Evolutionary conservation across 139 green algal species (phyloP).

Genomic region (Asterochloris sp.): DNA sequence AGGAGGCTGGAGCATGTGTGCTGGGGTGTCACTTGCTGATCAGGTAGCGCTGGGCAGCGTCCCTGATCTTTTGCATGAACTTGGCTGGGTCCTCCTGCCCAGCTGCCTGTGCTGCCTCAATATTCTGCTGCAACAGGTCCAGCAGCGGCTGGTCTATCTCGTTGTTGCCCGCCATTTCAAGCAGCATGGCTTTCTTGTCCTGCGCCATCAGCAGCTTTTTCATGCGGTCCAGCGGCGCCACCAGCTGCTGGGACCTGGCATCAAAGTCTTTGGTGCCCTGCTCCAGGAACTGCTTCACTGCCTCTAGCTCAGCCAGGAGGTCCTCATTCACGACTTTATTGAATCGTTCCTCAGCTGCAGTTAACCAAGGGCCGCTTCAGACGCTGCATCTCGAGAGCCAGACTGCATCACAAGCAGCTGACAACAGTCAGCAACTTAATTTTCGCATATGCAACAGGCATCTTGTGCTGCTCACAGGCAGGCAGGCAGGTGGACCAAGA

Average conservation of each 20-base stretch:
- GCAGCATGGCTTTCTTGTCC: constrained; percentile 79
- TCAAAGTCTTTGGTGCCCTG: constrained; percentile 66
- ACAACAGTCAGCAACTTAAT: background rate
- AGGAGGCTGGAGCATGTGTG: too few species aligned
- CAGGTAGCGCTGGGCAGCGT: constrained; percentile 60
- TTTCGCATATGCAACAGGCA: background rate
- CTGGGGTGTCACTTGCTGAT: constrained; percentile 20
- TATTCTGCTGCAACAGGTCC: constrained; percentile 81
- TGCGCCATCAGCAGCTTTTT: constrained; percentile 70
- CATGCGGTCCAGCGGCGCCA: constrained; percentile 56
- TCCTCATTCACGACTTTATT: constrained; percentile 48
- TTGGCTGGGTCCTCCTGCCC: constrained; percentile 57
- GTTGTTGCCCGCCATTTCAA: constrained; percentile 78
- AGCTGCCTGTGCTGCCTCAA: constrained; percentile 57
- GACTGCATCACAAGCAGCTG: background rate
- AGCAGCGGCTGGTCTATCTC: constrained; percentile 77
- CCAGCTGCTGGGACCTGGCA: constrained; percentile 36
- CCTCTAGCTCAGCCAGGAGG: constrained; percentile 77
- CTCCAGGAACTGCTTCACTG: constrained; percentile 73
- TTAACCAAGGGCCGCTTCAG: background rate
- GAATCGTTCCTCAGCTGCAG: constrained; percentile 51
- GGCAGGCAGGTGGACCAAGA: background rate
- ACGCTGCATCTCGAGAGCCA: background rate
- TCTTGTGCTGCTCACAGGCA: background rate
- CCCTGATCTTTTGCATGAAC: constrained; percentile 81